phyloP scores from a whole-genome alignment of 345 rosid species.

The Durio zibethinus region DNA sequence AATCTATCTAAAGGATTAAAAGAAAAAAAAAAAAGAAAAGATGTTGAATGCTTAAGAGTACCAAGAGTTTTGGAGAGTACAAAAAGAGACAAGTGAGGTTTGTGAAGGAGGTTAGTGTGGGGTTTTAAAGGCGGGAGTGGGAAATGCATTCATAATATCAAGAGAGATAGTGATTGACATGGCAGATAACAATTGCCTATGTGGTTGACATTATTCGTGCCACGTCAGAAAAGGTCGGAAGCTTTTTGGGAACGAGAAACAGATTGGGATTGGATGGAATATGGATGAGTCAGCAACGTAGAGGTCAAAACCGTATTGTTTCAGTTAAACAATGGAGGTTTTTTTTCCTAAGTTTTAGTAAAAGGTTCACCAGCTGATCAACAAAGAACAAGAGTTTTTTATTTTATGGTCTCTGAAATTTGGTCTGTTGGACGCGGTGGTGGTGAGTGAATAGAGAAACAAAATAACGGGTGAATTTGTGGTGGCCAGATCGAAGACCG shows the following conservation, averaged over 20 bases:
- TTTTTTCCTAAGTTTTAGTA: no score
- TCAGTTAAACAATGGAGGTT: no score
- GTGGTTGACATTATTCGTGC: not conserved
- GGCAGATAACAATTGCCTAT: slow-evolving; percentile 4
- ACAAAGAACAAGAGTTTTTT: no score
- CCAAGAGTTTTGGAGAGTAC: not conserved
- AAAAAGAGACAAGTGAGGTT: slow-evolving; percentile 5
- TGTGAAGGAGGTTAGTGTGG: not conserved
- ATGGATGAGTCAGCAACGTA: not conserved
- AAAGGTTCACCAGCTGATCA: not conserved
- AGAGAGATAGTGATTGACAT: no score
- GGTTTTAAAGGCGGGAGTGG: slow-evolving; percentile 18
- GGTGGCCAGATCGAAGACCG: not conserved
- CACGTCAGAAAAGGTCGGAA: not conserved
- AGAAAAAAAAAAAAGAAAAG: no score
- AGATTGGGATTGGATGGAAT: not conserved
- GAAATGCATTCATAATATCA: no score
- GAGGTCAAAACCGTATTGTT: not conserved
- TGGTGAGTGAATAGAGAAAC: no score
- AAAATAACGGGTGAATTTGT: not conserved
- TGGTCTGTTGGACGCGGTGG: not conserved
- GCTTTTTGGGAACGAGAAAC: not conserved
- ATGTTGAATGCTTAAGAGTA: no score
- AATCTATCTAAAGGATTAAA: not conserved
- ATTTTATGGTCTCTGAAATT: no score